Base-by-base conservation (phyloP, 805 yeast genomes). In the Cyberlindnera lachancei region DNA sequence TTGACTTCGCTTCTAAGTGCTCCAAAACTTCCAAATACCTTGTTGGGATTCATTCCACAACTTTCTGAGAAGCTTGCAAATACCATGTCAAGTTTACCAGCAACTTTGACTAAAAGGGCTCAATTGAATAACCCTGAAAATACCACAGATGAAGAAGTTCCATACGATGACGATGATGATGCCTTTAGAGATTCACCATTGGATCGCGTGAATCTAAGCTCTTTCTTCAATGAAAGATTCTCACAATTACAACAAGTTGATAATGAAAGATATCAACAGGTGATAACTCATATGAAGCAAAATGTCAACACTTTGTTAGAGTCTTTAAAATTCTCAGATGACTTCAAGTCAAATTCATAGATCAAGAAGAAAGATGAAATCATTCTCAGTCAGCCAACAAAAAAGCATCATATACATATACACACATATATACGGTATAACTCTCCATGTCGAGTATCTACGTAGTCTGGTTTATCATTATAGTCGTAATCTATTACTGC, bases 171-270 rank as follows among this genome's bases (percentile, higher is more conserved):
- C 25, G 76, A 78, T 34, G 95, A 86, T 48, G 95, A 80, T 50
- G 75, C 92, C 11, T 69, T 81, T 54, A 75, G 79, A 35, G 81
- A 76, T 42, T 79, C 94, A 1, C 84, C 92, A 7, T 64, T 90
- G 36, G 96, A 88, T 54, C 63, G 68, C 26, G 56, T 86, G 27
- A 82, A 87, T 51, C 76, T 79, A 5, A 84, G 76, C 59, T 61
- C 65, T 27, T 75, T 73, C 5, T 75, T 87, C 55, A 71, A 73
- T 34, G 64, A 66, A n/a, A 68, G 69, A 32, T 61, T 85, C 22
- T 45, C 59, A 3, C 52, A 56, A 3, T 45, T 82, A 16, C 75
- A 74, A 46, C 59, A 55, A 17, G 54, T 52, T 15, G 68, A 74
- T 34, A 62, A 66, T 2, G 53, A 52, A 13, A 65, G 68, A 37